phyloP scores from a whole-genome alignment of 495 filamentous ascomycete species.

The Oidiodendron maius region DNA sequence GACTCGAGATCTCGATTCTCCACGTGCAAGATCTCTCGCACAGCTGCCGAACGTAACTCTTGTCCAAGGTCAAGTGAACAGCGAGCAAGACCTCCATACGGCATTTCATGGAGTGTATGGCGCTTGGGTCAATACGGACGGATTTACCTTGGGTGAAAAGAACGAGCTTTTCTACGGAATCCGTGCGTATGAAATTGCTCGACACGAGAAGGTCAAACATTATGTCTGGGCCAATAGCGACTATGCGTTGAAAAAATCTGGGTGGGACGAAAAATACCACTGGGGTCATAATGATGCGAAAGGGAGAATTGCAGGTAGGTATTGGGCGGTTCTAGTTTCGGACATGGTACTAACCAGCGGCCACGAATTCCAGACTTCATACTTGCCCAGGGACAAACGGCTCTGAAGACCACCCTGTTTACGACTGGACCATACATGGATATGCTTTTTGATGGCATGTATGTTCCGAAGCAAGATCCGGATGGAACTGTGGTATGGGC shows the following conservation, averaged over 20 bases:
- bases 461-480: slow-evolving; percentile 1
- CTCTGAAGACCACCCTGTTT: slow-evolving; percentile 27
- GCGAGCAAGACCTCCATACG: slow-evolving; percentile 26
- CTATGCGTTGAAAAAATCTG: slow-evolving; percentile 25
- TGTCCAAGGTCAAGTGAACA: slow-evolving; percentile 26
- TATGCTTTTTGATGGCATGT: slow-evolving; percentile 7
- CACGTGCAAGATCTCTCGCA: slow-evolving; percentile 32
- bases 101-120: slow-evolving; percentile 27
- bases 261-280: slow-evolving; percentile 27
- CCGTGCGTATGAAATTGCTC: slow-evolving; percentile 35
- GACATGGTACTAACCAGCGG: background rate
- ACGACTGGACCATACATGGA: slow-evolving; percentile 23
- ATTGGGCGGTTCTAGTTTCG: background rate
- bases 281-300: slow-evolving; percentile 35
- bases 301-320: slow-evolving; percentile 24
- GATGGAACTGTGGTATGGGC: slow-evolving; percentile 10
- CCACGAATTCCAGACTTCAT: slow-evolving; percentile 20
- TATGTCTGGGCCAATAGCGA: slow-evolving; percentile 30
- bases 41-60: slow-evolving; percentile 28
- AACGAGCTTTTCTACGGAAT: slow-evolving; percentile 36
- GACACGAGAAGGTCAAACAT: slow-evolving; percentile 26
- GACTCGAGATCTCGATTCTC: slow-evolving; percentile 36
- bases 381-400: slow-evolving; percentile 15
- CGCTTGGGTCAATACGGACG: slow-evolving; percentile 34
- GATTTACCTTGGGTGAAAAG: slow-evolving; percentile 31